phyloP scores from a whole-genome alignment of 2,329 filamentous ascomycete genomes.

The Colletotrichum sp. region DNA sequence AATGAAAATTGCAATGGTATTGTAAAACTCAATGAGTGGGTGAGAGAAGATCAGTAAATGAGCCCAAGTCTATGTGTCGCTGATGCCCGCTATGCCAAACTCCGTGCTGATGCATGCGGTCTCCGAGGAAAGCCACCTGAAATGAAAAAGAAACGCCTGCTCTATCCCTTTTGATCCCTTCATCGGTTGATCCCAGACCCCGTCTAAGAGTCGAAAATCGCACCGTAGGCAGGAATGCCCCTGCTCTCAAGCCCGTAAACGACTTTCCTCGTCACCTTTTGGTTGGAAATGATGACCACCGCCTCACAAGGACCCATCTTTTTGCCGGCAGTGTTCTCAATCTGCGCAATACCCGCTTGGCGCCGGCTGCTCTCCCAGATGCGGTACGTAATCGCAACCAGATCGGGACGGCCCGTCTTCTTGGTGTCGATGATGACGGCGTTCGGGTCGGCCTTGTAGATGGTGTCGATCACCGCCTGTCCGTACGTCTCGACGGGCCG shows the following conservation, averaged over 20 bases:
- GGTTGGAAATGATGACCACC: slow-evolving; percentile 76
- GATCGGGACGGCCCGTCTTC: slow-evolving; percentile 61
- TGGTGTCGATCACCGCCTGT: slow-evolving; percentile 55
- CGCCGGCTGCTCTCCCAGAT: slow-evolving; percentile 26
- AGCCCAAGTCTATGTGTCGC: neutral
- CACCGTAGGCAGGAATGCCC: slow-evolving; percentile 72
- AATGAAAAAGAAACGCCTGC: neutral
- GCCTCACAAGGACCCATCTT: slow-evolving; percentile 63
- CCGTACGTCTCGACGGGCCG: slow-evolving; percentile 69
- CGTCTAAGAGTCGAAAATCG: slow-evolving; percentile 68
- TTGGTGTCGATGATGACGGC: slow-evolving; percentile 74
- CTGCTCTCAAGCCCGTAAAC: slow-evolving; percentile 72
- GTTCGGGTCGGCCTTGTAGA: slow-evolving; percentile 62
- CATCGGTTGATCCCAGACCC: neutral
- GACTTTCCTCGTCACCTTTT: slow-evolving; percentile 68
- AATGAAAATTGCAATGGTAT: neutral
- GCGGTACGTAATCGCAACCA: slow-evolving; percentile 36
- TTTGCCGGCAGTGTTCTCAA: neutral
- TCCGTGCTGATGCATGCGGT: neutral
- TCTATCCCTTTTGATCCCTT: neutral
- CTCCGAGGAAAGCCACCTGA: neutral
- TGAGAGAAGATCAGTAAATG: neutral
- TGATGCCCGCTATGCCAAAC: neutral
- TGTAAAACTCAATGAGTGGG: neutral
- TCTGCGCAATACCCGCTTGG: neutral